These are phyloP conservation scores for Phlebiopsis gigantea DNA, from an alignment of 768 basidiomycete genomes.

Conservation along the genomic window DNA sequence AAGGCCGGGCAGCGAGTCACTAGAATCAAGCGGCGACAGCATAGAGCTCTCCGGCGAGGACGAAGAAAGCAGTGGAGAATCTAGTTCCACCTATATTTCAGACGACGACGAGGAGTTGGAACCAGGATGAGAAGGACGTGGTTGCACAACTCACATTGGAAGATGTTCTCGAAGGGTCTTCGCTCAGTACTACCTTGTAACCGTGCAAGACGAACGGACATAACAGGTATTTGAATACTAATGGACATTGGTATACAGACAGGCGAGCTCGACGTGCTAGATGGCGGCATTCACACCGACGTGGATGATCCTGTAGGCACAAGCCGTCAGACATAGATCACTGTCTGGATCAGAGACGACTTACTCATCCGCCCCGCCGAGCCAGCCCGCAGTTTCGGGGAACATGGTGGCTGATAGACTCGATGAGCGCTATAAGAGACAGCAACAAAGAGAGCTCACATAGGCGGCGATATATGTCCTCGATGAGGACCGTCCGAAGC, in stretches of 20 bases:
- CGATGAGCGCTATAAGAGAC: background rate
- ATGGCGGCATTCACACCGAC: slow-evolving; percentile 9
- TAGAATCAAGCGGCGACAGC: background rate
- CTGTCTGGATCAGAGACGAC: slow-evolving; percentile 14
- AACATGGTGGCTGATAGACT: slow-evolving; percentile 42
- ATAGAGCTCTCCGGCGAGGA: background rate
- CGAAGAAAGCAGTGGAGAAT: background rate
- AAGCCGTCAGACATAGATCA: background rate
- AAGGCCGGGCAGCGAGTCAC: background rate
- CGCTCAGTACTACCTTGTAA: background rate
- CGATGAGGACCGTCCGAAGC: slow-evolving; percentile 45
- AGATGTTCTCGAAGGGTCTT: background rate
- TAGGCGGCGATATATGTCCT: slow-evolving; percentile 53
- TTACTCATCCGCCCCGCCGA: slow-evolving; percentile 46
- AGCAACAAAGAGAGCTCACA: slow-evolving; percentile 25
- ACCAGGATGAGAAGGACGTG: background rate
- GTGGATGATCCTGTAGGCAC: slow-evolving; percentile 7
- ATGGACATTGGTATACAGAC: background rate
- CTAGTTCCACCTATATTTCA: background rate
- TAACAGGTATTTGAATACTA: background rate
- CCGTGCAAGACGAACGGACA: background rate
- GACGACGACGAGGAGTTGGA: background rate
- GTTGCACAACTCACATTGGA: background rate
- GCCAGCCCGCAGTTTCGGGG: slow-evolving; percentile 53
- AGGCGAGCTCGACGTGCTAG: background rate